These are phyloP conservation scores for Phytophthora citricola DNA, from an alignment of 352 stramenopile species.

Conservation along the genomic window DNA sequence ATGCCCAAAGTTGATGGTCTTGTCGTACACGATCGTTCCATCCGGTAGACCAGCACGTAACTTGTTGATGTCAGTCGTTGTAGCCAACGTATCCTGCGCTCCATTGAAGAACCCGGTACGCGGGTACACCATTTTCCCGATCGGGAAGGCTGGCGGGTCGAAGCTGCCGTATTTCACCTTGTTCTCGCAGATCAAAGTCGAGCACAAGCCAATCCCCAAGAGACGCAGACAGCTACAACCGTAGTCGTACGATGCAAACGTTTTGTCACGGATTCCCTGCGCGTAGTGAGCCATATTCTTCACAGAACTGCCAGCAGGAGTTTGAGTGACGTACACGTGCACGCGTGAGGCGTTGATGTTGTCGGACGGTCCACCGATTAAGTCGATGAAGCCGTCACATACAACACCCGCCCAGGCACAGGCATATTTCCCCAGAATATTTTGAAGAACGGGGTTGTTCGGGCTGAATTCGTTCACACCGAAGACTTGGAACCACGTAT, in stretches of 20 bases:
- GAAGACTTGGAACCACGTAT: conserved; percentile 44
- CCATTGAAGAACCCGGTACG: conserved; percentile 49
- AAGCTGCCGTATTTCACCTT: conserved; percentile 49
- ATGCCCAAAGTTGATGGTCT: conserved; percentile 47
- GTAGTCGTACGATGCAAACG: conserved; percentile 59
- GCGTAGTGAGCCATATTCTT: conserved; percentile 64
- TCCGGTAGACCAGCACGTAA: conserved; percentile 38
- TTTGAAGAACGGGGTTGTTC: conserved; percentile 39
- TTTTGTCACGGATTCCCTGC: conserved; percentile 53
- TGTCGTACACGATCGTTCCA: conserved; percentile 46
- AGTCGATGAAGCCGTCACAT: conserved; percentile 54
- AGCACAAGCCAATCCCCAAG: conserved; percentile 41
- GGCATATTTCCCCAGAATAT: conserved; percentile 44
- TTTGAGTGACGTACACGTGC: conserved; percentile 57
- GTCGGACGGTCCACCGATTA: conserved; percentile 39
- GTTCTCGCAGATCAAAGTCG: conserved; percentile 46
- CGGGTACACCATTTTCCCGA: conserved; percentile 42
- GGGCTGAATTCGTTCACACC: conserved; percentile 49
- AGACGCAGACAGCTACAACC: conserved; percentile 41
- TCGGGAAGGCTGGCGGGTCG: conserved; percentile 36
- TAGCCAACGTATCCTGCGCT: conserved; percentile 46
- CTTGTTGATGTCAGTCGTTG: conserved; percentile 41
- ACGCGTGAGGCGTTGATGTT: conserved; percentile 54
- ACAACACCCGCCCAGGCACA: conserved; percentile 47
- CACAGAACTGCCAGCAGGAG: conserved; percentile 48